Evolutionary conservation across 2,329 filamentous ascomycete genomes (phyloP).

Genomic region (Lachnellula occidentalis): DNA sequence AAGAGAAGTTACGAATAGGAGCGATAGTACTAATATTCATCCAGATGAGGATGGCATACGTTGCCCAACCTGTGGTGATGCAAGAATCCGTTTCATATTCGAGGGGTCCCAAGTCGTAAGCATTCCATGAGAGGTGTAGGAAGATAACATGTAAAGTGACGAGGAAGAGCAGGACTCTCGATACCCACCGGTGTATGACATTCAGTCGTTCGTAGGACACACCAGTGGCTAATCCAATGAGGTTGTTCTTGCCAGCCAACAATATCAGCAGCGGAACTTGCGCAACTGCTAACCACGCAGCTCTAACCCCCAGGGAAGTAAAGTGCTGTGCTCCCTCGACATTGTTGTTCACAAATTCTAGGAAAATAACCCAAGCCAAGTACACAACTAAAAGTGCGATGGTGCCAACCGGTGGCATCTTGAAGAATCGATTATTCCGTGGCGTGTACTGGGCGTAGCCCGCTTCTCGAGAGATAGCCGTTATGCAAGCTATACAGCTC

Average conservation of each 20-base stretch:
- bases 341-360: constrained; percentile 35
- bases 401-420: constrained; percentile 31
- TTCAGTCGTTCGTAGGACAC: constrained; percentile 65
- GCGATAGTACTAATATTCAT: constrained; percentile 57
- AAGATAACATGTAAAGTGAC: constrained; percentile 36
- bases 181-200: constrained; percentile 69
- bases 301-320: constrained; percentile 48
- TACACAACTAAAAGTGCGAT: constrained; percentile 34
- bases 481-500: constrained; percentile 27
- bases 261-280: constrained; percentile 61
- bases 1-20: constrained; percentile 58
- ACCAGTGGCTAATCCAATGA: constrained; percentile 56
- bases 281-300: constrained; percentile 59
- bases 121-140: constrained; percentile 22
- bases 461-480: constrained; percentile 31
- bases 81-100: constrained; percentile 25
- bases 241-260: constrained; percentile 53
- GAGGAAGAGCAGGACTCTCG: constrained; percentile 61
- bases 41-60: constrained; percentile 62
- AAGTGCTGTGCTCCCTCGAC: constrained; percentile 23
- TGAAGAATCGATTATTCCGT: constrained; percentile 10
- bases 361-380: constrained; percentile 34
- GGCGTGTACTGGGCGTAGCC: constrained; percentile 32
- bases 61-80: constrained; percentile 49
- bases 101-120: constrained; percentile 19